Conservation (phyloP, 768 basidiomycete genomes). For the Exidia glandulosa region DNA sequence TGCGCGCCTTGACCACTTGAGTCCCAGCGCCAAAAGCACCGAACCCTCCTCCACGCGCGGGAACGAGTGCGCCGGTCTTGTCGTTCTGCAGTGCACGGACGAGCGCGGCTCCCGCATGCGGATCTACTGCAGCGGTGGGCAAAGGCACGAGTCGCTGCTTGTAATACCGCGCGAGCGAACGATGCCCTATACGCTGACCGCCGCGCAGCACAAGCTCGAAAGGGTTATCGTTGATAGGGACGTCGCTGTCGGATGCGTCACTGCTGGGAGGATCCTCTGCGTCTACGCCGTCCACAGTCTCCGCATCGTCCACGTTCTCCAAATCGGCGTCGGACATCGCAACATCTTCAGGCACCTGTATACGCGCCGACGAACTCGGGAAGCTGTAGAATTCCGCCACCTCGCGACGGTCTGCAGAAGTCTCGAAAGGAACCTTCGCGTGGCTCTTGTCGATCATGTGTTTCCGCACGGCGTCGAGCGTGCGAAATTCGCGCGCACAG, state of each 20-base stretch:
- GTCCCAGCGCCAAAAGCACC: conserved; percentile 78
- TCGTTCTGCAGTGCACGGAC: conserved; percentile 71
- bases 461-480: conserved; percentile 77
- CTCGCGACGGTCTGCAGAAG: conserved; percentile 69
- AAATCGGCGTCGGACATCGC: conserved; percentile 21
- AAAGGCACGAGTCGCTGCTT: conserved; percentile 56
- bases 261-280: conserved; percentile 31
- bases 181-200: conserved; percentile 85
- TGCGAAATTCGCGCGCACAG: conserved; percentile 79
- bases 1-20: conserved; percentile 80
- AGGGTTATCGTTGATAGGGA: conserved; percentile 68
- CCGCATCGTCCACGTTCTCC: conserved; percentile 20
- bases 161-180: conserved; percentile 77
- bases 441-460: conserved; percentile 97
- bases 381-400: conserved; percentile 93
- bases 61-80: conserved; percentile 77
- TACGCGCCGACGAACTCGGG: conserved; percentile 39
- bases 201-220: conserved; percentile 90
- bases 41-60: conserved; percentile 63
- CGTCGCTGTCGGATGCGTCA: conserved; percentile 6
- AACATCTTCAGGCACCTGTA: conserved; percentile 4
- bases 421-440: conserved; percentile 90
- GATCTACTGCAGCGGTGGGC: conserved; percentile 39
- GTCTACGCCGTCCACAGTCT: conserved; percentile 19
- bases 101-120: conserved; percentile 61